Evolutionary conservation across 768 basidiomycete genomes (phyloP), one percentile per base, ranked within the genome.

Genomic region (Panaeolus cyanescens): DNA sequence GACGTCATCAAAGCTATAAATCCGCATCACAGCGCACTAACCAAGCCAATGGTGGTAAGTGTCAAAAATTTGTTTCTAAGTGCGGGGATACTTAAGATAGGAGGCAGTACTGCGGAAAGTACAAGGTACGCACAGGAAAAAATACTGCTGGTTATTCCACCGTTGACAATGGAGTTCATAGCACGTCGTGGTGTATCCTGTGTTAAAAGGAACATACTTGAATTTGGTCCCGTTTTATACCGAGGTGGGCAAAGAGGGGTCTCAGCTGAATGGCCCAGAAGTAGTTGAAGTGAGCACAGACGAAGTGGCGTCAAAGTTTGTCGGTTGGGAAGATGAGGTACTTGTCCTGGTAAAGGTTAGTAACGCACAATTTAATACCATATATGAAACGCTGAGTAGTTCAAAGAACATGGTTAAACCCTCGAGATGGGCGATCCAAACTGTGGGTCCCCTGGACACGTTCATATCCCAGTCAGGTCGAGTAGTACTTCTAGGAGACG

Each of bases 111-210:
- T 62, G 56, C n/a, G 67, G 66, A 3, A 67, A 64, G 55, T 32
- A 56, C 25, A 67, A 64, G 58, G 66, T 64, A 42, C 39, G 19
- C 19, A 33, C 17, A 45, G 58, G 28, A 25, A 12, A 20, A 20
- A 7, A 37, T 32, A 25, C 13, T 4, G 13, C 20, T 8, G 4
- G n/a, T n/a, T 6, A 42, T 42, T 8, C 9, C 9, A 20, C 22
- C 6, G 10, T 8, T 8, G n/a, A 28, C 4, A 12, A 20, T 56
- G 50, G 20, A 30, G 4, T 37, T 57, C 19, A 19, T 32, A 81
- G 80, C 71, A 71, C 31, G 22, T 79, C 5, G 68, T 76, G 2
- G 63, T 65, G 9, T 79, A 74, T 58, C 77, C 76, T 0, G 64
- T 78, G 42, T 69, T 68, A 1, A 65, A 70, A 33, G 74, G 77